These are phyloP conservation scores for Aspergillus spinulosporus DNA, from an alignment of 2,329 filamentous ascomycete genomes.

Conservation along the genomic window DNA sequence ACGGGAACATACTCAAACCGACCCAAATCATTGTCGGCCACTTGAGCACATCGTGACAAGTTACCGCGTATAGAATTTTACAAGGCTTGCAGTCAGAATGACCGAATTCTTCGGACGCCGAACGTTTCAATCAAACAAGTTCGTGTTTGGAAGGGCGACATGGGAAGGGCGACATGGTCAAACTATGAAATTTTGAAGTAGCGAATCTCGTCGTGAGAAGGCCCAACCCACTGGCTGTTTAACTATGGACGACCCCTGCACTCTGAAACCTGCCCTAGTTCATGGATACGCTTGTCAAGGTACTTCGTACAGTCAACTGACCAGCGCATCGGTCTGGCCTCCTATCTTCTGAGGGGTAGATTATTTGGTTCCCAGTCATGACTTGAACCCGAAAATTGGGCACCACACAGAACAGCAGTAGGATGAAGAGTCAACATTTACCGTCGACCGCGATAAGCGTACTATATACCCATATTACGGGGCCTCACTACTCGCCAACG, in stretches of 20 bases:
- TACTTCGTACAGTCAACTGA: not conserved
- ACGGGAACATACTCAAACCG: not conserved
- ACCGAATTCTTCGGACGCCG: not conserved
- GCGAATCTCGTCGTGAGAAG: not conserved
- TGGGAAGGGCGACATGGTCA: not conserved
- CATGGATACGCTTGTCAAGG: not conserved
- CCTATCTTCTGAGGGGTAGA: not conserved
- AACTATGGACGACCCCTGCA: not conserved
- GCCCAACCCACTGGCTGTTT: not conserved
- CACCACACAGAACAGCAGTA: not conserved
- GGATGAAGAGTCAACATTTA: too few species aligned
- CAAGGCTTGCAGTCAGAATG: not conserved
- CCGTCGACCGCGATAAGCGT: too few species aligned
- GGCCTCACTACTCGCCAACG: conserved; percentile 5
- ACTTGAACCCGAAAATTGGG: not conserved
- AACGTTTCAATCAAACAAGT: not conserved
- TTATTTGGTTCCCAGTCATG: not conserved
- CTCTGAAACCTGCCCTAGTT: not conserved
- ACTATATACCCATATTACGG: not conserved
- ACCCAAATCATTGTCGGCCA: not conserved
- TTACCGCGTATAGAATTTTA: not conserved
- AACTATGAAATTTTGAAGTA: not conserved
- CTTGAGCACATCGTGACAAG: not conserved
- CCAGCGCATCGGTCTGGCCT: not conserved
- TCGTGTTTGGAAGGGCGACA: not conserved